Base-by-base conservation (phyloP, 1,284 basidiomycete genomes). In the Puccinia triticina region DNA sequence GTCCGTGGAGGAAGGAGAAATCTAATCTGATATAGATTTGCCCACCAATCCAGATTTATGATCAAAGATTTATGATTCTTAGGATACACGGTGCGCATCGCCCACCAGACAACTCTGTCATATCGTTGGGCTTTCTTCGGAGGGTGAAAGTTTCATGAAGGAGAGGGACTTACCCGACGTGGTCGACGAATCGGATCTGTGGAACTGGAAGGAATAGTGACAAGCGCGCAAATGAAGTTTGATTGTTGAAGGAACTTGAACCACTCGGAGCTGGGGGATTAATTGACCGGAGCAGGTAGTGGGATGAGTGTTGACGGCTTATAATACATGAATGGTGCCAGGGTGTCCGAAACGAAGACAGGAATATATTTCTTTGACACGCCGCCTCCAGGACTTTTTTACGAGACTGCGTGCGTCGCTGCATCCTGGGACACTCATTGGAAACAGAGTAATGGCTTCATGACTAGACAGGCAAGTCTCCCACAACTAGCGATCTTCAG, bases 291-390 rank as follows among this genome's bases (percentile, higher is more conserved):
- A n/a, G 43, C 4, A 46, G 43, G 1, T 29, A 8, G 43, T 26
- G 23, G 8, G 37, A 23, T 32, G 71, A 55, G 48, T 32, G 50
- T 73, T 73, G 71, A 53, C 53, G 71, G 46, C 71, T 73, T 73
- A 53, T 53, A 73, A 55, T 55, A 73, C 48, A 43, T 26, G 66
- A 69, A 43, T 69, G 66, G 37, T 50, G 71, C 53, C n/a, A 73
- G 71, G 48, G 53, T 50, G 48, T 55, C 48, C 71, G 71, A 73
- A 53, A 73, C 46, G 53, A 73, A 46, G 71, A 73, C 53, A 55
- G 50, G 46, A 53, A 73, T 73, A 73, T 73, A 73, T 48, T 73
- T 55, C 48, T 73, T 55, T 73, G 71, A 73, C 71, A 73, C 53
- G 71, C 71, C 53, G 71, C 48, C n/a, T 73, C 8, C 71, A 73